Evolutionary conservation across 2,329 filamentous ascomycete species (phyloP), one percentile per base, ranked within the genome.

Genomic region (Trichophyton rubrum): DNA sequence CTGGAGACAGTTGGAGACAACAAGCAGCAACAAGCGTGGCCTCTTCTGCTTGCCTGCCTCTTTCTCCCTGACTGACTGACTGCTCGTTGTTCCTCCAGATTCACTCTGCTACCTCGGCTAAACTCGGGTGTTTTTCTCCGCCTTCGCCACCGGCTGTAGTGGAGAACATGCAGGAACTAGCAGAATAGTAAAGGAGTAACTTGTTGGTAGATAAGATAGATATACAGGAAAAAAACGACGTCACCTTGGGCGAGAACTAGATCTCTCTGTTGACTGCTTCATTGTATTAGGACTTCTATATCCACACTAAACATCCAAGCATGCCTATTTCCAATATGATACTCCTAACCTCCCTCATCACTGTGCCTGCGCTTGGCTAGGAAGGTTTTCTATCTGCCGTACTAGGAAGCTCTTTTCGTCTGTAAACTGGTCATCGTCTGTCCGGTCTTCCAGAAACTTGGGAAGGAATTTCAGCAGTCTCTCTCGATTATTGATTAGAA

Each of bases 361-460:
- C 22, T 13, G 24, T 51, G 20, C 30, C 51, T 55, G 51, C 15
- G 51, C 51, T 30, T 55, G 51, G 15, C 51, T 55, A 2, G 76
- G 74, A 43, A 78, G 64, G 64, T 73, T 68, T 62, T 83, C 80
- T 69, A 99, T 97, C 74, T 96, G 91, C 74, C 95, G 92, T 69
- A 99, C 91, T 68, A 99, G 78, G 71, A 97, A 99, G 67, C 93
- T 92, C 71, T 95, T 89, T 79, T 99, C 93, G 70, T 99, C 93
- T 66, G 91, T 93, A 72, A 99, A 99, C 74, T 99, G 93, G 74
- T 97, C 93, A 70, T 99, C 93, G 66, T 99, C 93, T 35, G 89
- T 96, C 60, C 93, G 83, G 69, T 97, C 93, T 70, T 96, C 91
- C 38, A 99, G 80, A 70, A 99, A 99, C 64, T 88, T 87, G 6